Evolutionary conservation across 371 early-diverging fungal genomes (phyloP).

Genomic region (Haplosporangium sp.): DNA sequence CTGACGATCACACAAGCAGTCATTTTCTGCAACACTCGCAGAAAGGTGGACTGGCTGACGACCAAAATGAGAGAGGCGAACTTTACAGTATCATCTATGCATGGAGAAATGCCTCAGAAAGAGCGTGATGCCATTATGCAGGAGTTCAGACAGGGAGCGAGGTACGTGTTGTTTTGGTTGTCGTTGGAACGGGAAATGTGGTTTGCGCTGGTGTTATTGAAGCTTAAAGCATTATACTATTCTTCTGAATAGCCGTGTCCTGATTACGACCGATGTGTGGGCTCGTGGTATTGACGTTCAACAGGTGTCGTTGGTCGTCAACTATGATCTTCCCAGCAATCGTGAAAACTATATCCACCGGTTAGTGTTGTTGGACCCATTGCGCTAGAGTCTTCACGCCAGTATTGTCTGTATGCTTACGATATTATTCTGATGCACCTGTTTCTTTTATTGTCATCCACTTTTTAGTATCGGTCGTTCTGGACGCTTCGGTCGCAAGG

Average conservation of each 20-base stretch:
- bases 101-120: constrained; percentile 97
- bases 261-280: constrained; percentile 96
- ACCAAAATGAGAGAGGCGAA: constrained; percentile 93
- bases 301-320: constrained; percentile 95
- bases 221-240: not conserved
- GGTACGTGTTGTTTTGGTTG: constrained; percentile 47
- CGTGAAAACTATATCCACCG: constrained; percentile 96
- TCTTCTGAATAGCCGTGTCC: constrained; percentile 76
- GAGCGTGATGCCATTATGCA: constrained; percentile 93
- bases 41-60: constrained; percentile 98
- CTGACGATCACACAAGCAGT: constrained; percentile 98
- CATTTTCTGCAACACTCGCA: constrained; percentile 98
- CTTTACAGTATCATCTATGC: constrained; percentile 98
- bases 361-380: constrained; percentile 32
- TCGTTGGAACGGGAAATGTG: no score
- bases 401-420: not conserved
- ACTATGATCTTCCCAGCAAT: constrained; percentile 96
- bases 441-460: constrained; percentile 1
- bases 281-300: constrained; percentile 99
- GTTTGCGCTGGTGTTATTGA: no score
- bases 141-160: constrained; percentile 88
- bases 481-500: constrained; percentile 98
- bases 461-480: constrained; percentile 89
- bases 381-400: constrained; percentile 24
- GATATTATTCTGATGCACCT: not conserved